These are phyloP conservation scores for Dactylellina parvicollis DNA, from an alignment of 2,329 filamentous ascomycete species.

Conservation along the genomic window DNA sequence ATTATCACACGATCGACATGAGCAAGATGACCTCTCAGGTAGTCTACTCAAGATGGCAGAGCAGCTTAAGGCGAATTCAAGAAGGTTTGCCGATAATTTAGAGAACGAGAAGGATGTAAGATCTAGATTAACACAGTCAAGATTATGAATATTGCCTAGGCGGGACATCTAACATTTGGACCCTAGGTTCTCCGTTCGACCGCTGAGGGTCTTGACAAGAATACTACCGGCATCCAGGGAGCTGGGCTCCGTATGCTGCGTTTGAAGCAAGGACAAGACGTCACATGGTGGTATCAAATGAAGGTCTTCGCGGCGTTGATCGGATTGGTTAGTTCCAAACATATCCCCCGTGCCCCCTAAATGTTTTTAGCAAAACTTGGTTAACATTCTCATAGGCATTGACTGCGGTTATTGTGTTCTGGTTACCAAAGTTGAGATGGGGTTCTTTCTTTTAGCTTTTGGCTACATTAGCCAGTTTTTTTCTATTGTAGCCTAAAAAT, in stretches of 20 bases:
- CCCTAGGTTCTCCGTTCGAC: conserved; percentile 32
- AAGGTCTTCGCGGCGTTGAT: conserved; percentile 53
- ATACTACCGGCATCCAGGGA: conserved; percentile 37
- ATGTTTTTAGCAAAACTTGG: background rate
- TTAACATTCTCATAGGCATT: conserved; percentile 26
- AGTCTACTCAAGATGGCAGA: conserved; percentile 83
- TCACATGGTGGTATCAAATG: conserved; percentile 53
- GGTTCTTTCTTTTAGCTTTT: conserved; percentile 32
- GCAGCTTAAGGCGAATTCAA: conserved; percentile 78
- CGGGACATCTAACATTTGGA: background rate
- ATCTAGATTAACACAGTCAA: background rate
- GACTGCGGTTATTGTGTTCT: conserved; percentile 47
- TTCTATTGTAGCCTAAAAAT: background rate
- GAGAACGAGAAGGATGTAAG: conserved; percentile 75
- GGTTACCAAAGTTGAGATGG: conserved; percentile 50
- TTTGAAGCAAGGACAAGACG: conserved; percentile 45
- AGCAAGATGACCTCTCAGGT: conserved; percentile 83
- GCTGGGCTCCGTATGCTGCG: conserved; percentile 50
- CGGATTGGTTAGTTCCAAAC: conserved; percentile 37
- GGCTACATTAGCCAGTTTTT: background rate
- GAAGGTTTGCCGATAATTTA: conserved; percentile 75
- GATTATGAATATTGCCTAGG: background rate
- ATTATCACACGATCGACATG: conserved; percentile 71
- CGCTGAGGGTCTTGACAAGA: conserved; percentile 44
- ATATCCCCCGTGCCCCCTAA: background rate